Conservation (phyloP, 108 stramenopile genomes). For the Fistulifera pelliculosa region DNA sequence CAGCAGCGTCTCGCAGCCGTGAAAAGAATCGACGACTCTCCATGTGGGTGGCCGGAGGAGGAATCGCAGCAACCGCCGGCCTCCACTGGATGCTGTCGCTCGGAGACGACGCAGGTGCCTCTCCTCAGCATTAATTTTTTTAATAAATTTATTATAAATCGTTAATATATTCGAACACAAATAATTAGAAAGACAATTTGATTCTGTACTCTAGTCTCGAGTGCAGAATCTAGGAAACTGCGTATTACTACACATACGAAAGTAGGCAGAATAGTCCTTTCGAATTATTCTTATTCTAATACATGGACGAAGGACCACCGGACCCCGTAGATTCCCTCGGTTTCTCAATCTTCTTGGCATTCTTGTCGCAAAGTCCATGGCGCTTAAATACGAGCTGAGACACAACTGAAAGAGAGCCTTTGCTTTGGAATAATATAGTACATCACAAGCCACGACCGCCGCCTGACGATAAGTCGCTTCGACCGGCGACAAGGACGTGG, state of each 20-base stretch:
- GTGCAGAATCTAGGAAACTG: too few relatives aligned
- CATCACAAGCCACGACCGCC: slow-evolving; percentile 41
- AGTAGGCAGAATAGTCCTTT: background rate
- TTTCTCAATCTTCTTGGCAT: slow-evolving; percentile 43
- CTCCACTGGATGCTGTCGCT: too few relatives aligned
- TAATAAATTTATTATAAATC: too few relatives aligned
- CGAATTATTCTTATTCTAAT: slow-evolving; percentile 3
- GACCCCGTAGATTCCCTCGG: slow-evolving; percentile 49
- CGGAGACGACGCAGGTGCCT: too few relatives aligned
- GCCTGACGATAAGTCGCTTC: slow-evolving; percentile 18
- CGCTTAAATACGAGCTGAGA: slow-evolving; percentile 29
- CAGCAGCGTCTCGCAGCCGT: background rate
- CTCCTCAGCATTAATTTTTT: too few relatives aligned
- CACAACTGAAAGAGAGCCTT: slow-evolving; percentile 15
- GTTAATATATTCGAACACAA: too few relatives aligned
- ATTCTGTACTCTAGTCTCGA: too few relatives aligned
- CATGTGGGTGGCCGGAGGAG: too few relatives aligned
- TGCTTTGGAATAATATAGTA: slow-evolving; percentile 37
- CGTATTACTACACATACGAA: background rate
- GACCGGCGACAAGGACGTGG: slow-evolving; percentile 5
- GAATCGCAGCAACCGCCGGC: too few relatives aligned
- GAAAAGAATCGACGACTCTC: too few relatives aligned
- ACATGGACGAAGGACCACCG: slow-evolving; percentile 7
- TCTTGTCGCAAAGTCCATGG: slow-evolving; percentile 60
- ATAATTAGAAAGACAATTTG: too few relatives aligned